These are phyloP conservation scores for Trichoderma polysporum DNA, from an alignment of 2,329 filamentous ascomycete species.

Conservation along the genomic window DNA sequence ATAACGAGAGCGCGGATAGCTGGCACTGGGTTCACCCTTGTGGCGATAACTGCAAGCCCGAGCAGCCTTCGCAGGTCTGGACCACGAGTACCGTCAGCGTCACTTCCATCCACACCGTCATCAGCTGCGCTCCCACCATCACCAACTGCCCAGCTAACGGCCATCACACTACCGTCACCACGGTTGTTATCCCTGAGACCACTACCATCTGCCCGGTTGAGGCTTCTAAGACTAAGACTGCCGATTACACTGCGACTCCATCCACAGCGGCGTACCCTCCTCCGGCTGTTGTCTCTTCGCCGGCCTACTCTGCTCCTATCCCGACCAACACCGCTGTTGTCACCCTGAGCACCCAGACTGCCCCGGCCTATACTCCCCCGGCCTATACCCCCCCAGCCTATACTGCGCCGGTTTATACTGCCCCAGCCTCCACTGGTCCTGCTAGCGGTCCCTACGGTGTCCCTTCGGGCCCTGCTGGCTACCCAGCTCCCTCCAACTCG, in stretches of 20 bases:
- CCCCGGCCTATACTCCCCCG: not conserved
- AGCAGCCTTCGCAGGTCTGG: constrained; percentile 36
- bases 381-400: no score
- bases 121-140: constrained; percentile 39
- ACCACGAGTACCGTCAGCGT: constrained; percentile 44
- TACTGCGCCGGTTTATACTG: not conserved
- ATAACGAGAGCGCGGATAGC: constrained; percentile 30
- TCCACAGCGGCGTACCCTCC: constrained; percentile 8
- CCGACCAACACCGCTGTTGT: constrained; percentile 3
- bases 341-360: constrained; percentile 17
- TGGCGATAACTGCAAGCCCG: constrained; percentile 25
- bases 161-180: constrained; percentile 34
- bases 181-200: constrained; percentile 40
- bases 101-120: constrained; percentile 41
- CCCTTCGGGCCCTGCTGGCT: not conserved
- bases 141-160: constrained; percentile 40
- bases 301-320: not conserved
- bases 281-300: not conserved
- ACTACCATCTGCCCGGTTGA: constrained; percentile 48
- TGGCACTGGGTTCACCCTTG: constrained; percentile 42
- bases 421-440: constrained; percentile 11
- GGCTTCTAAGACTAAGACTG: constrained; percentile 25
- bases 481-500: constrained; percentile 21
- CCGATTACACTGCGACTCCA: not conserved
- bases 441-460: constrained; percentile 1